A percentile compares a stretch with the other conserved stretches of the same genome.
Conservation (phyloP, 352 stramenopile species). For the Halophytophthora polymorphica region DNA sequence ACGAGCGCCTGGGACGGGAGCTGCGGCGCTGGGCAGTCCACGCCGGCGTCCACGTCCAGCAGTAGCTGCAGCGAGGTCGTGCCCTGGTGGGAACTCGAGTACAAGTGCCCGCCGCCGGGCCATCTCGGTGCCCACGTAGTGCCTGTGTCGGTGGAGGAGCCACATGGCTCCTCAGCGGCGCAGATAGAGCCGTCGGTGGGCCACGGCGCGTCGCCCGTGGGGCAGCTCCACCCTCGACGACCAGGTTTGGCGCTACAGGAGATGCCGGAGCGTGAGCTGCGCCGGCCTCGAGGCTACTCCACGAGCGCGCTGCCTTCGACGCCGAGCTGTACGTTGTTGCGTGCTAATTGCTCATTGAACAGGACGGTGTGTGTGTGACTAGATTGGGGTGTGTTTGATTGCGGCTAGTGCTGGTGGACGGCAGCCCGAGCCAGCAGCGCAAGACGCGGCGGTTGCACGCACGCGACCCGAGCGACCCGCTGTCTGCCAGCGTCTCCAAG, state of each 20-base stretch:
- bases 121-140: conserved; percentile 52
- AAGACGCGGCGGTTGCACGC: conserved; percentile 55
- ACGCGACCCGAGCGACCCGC: conserved; percentile 31
- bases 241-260: conserved; percentile 17
- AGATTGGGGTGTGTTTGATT: neutral
- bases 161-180: too few relatives aligned
- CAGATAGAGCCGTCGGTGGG: too few relatives aligned
- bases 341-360: too few relatives aligned
- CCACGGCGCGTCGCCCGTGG: too few relatives aligned
- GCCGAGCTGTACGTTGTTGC: conserved; percentile 25
- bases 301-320: conserved; percentile 8
- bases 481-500: conserved; percentile 35
- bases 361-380: neutral
- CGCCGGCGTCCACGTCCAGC: conserved; percentile 29
- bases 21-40: conserved; percentile 16
- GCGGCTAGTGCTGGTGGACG: conserved; percentile 30
- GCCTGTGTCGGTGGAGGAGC: conserved; percentile 24
- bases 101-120: conserved; percentile 46
- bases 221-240: too few relatives aligned
- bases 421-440: conserved; percentile 70
- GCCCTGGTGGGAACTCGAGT: conserved; percentile 62
- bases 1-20: conserved; percentile 3
- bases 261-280: conserved; percentile 43
- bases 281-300: conserved; percentile 20
- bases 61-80: conserved; percentile 28